Conservation (phyloP, 257 asterid species). For the Rhazya stricta region DNA sequence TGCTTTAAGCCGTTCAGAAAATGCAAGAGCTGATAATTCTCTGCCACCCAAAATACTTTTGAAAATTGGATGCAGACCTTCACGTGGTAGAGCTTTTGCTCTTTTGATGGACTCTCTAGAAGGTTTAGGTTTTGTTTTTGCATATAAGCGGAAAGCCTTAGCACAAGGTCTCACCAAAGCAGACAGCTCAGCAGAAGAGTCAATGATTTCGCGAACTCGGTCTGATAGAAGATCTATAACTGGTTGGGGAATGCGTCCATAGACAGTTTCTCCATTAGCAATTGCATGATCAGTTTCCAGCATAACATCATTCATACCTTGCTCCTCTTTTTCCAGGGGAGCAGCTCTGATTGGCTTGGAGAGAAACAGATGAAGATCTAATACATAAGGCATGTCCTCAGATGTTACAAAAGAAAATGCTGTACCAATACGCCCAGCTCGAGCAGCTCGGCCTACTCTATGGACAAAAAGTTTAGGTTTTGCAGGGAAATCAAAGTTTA, state of each 20-base stretch:
- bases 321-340: conserved; percentile 83
- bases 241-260: conserved; percentile 89
- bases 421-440: conserved; percentile 95
- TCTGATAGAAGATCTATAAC: conserved; percentile 77
- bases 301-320: conserved; percentile 58
- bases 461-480: conserved; percentile 95
- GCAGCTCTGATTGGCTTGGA: conserved; percentile 87
- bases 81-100: conserved; percentile 72
- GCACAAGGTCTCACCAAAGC: conserved; percentile 62
- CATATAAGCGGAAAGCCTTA: conserved; percentile 63
- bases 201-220: conserved; percentile 80
- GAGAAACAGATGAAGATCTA: conserved; percentile 94
- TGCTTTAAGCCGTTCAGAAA: conserved; percentile 82
- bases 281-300: conserved; percentile 58
- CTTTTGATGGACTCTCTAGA: conserved; percentile 79
- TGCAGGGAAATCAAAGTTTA: conserved; percentile 86
- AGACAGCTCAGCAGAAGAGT: conserved; percentile 59
- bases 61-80: conserved; percentile 90
- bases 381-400: conserved; percentile 77
- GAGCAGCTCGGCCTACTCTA: conserved; percentile 98
- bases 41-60: conserved; percentile 53
- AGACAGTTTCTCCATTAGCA: conserved; percentile 72
- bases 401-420: conserved; percentile 76
- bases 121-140: conserved; percentile 82
- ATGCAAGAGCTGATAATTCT: conserved; percentile 84